Evolutionary conservation across 2,329 filamentous ascomycete genomes (phyloP).

Genomic region (Helotiales sp.): DNA sequence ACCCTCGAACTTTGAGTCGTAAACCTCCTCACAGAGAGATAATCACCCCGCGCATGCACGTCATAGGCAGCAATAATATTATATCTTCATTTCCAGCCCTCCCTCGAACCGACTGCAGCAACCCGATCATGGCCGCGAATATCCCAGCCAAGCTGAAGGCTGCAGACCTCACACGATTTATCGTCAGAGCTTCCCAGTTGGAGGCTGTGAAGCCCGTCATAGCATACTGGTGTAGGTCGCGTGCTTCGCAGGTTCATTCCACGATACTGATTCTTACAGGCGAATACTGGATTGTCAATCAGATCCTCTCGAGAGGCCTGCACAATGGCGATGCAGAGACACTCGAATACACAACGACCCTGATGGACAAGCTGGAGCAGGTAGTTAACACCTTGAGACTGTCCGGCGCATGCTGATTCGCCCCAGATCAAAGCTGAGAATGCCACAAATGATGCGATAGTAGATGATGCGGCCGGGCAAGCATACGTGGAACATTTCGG

Average conservation of each 20-base stretch:
- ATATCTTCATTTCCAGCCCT: not conserved
- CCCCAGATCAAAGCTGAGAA: slow-evolving; percentile 69
- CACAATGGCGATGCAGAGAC: slow-evolving; percentile 79
- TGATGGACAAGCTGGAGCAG: slow-evolving; percentile 91
- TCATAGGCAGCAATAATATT: slow-evolving; percentile 9
- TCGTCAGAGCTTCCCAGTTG: slow-evolving; percentile 80
- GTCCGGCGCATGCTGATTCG: slow-evolving; percentile 2
- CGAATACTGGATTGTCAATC: slow-evolving; percentile 90
- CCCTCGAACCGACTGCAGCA: not conserved
- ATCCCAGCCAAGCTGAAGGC: slow-evolving; percentile 74
- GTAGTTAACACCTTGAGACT: slow-evolving; percentile 41
- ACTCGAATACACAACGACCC: slow-evolving; percentile 73
- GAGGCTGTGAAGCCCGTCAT: slow-evolving; percentile 83
- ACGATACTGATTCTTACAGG: slow-evolving; percentile 49
- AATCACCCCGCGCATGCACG: slow-evolving; percentile 5
- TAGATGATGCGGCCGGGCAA: slow-evolving; percentile 82
- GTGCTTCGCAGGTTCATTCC: not conserved
- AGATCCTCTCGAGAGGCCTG: slow-evolving; percentile 79
- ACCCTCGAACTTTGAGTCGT: no score
- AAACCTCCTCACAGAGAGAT: no score
- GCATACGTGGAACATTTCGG: slow-evolving; percentile 95
- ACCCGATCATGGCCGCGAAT: slow-evolving; percentile 70
- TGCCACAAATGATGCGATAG: slow-evolving; percentile 76
- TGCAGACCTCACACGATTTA: slow-evolving; percentile 81
- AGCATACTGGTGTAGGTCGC: slow-evolving; percentile 85